phyloP scores from a whole-genome alignment of 164 flowering plant species.

The Liriodendron chinense region DNA sequence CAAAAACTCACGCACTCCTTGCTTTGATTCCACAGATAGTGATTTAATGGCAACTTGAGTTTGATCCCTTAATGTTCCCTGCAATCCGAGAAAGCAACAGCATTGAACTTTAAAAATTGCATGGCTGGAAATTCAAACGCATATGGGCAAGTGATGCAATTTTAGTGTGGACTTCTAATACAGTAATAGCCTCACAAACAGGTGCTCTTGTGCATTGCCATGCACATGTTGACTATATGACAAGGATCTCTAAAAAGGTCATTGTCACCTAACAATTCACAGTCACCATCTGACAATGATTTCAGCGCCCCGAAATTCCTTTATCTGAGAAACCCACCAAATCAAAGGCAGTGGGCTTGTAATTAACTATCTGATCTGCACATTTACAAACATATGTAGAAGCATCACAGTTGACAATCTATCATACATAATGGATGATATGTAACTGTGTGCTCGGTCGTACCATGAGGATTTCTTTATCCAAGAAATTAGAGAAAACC shows the following conservation, averaged over 20 bases:
- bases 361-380: background rate
- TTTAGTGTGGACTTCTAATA: background rate
- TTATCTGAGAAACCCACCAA: background rate
- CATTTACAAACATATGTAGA: background rate
- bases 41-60: conserved; percentile 65
- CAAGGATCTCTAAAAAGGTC: background rate
- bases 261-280: background rate
- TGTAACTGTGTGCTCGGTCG: background rate
- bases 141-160: background rate
- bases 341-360: background rate
- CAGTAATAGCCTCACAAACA: background rate
- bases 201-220: background rate
- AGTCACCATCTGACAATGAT: background rate
- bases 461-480: background rate
- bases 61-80: conserved; percentile 74
- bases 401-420: background rate
- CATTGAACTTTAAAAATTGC: background rate
- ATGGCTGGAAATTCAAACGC: background rate
- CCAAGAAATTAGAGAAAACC: background rate
- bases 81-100: conserved; percentile 14
- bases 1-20: conserved; percentile 71
- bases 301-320: background rate
- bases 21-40: conserved; percentile 76
- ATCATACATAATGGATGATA: background rate
- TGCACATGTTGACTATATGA: background rate